These are phyloP conservation scores for Suillus sp. DNA, from an alignment of 768 basidiomycete species.

Conservation along the genomic window DNA sequence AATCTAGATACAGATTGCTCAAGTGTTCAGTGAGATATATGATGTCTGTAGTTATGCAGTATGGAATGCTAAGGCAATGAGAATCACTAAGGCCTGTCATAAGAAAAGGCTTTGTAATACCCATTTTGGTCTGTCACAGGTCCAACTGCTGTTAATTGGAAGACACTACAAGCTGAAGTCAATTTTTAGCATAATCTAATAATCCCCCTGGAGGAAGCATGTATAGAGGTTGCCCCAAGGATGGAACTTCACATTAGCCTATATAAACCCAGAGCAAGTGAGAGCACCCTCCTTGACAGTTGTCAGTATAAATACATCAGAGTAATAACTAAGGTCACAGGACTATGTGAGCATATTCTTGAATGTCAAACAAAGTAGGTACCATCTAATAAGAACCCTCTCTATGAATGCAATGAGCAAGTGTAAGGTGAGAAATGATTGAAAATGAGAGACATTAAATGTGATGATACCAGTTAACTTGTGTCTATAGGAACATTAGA, in stretches of 20 bases:
- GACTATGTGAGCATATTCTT: neutral
- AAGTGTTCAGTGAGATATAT: too few species aligned
- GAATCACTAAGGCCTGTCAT: too few species aligned
- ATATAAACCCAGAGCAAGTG: neutral
- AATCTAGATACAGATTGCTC: too few species aligned
- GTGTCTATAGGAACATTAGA: neutral
- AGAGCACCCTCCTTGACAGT: neutral
- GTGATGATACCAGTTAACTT: neutral
- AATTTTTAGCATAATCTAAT: too few species aligned
- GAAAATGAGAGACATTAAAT: neutral
- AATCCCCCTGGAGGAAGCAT: too few species aligned
- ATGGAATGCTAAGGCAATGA: too few species aligned
- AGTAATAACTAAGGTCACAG: neutral
- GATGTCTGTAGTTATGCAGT: too few species aligned
- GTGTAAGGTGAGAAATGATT: neutral
- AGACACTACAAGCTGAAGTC: too few species aligned
- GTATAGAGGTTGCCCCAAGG: slow-evolving; percentile 8
- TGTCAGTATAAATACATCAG: neutral
- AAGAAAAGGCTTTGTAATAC: too few species aligned
- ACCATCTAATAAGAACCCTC: neutral
- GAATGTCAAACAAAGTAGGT: neutral
- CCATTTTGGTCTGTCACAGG: too few species aligned
- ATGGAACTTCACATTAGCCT: neutral
- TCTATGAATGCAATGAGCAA: slow-evolving; percentile 1
- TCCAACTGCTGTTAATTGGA: too few species aligned